Conservation (phyloP, 1,139 yeast species). For the Taphrina betulina region DNA sequence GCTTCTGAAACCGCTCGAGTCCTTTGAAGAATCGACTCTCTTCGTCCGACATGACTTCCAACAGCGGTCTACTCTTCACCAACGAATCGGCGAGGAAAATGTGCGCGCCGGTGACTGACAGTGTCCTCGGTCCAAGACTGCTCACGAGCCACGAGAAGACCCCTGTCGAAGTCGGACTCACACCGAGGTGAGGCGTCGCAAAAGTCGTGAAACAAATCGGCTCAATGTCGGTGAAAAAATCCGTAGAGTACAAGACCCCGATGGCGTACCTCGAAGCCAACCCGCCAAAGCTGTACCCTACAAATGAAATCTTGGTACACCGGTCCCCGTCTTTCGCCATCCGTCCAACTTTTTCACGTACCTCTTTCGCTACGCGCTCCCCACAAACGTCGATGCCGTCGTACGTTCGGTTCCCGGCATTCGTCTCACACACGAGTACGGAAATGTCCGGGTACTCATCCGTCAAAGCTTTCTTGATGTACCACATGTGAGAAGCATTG, state of each 20-base stretch:
- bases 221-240: constrained; percentile 57
- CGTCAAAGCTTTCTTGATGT: constrained; percentile 57
- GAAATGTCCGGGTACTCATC: constrained; percentile 52
- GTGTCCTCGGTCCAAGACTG: constrained; percentile 57
- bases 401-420: constrained; percentile 72
- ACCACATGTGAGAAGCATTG: constrained; percentile 66
- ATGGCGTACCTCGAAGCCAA: constrained; percentile 61
- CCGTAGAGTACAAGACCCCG: constrained; percentile 60
- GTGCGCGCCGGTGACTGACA: constrained; percentile 76
- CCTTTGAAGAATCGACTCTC: constrained; percentile 56
- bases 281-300: constrained; percentile 60
- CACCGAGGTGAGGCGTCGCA: constrained; percentile 90
- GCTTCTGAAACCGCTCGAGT: constrained; percentile 56
- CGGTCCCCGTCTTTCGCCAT: constrained; percentile 25
- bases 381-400: constrained; percentile 81
- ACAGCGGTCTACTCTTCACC: constrained; percentile 48
- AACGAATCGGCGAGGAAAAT: constrained; percentile 52
- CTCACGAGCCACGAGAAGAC: constrained; percentile 55
- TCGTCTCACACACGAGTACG: constrained; percentile 66
- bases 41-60: constrained; percentile 55
- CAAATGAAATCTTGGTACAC: constrained; percentile 47
- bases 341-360: constrained; percentile 40
- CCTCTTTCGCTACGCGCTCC: constrained; percentile 63
- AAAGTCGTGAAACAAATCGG: constrained; percentile 69
- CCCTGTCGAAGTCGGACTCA: constrained; percentile 50